Percentiles rank a stretch among this genome's conserved stretches.
Conservation (phyloP, 192 early-diverging fungal species). For the Linnemannia elongata region DNA sequence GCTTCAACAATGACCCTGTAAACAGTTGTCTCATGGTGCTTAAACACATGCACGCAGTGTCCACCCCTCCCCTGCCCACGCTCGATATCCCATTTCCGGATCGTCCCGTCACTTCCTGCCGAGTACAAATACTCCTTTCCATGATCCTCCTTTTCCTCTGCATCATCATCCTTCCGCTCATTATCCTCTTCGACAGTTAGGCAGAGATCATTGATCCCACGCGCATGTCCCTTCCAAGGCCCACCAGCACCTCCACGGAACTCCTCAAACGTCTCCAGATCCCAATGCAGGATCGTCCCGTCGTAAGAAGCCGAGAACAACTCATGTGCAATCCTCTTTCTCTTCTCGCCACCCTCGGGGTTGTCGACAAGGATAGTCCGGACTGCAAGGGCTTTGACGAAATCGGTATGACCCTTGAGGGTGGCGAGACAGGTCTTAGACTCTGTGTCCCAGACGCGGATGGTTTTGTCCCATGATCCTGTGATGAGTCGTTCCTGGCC, state of each 20-base stretch:
- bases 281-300: conserved; percentile 83
- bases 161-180: conserved; percentile 13
- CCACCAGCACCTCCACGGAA: conserved; percentile 45
- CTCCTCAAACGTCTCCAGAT: conserved; percentile 67
- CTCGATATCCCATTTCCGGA: conserved; percentile 73
- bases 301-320: conserved; percentile 89
- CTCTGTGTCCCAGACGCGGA: conserved; percentile 86
- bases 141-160: conserved; percentile 53
- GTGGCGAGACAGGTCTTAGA: conserved; percentile 76
- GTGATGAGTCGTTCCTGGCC: conserved; percentile 79
- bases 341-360: neutral
- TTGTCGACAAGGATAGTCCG: conserved; percentile 29
- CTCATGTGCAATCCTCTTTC: conserved; percentile 45
- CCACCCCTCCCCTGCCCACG: conserved; percentile 56
- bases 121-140: conserved; percentile 69
- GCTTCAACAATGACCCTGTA: conserved; percentile 74
- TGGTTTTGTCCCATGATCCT: conserved; percentile 95
- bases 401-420: conserved; percentile 86
- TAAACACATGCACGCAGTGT: conserved; percentile 60
- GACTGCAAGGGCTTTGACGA: conserved; percentile 84
- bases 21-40: conserved; percentile 87
- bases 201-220: conserved; percentile 51
- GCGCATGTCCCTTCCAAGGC: conserved; percentile 48
- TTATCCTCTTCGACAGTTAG: conserved; percentile 46
- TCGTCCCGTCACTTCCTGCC: conserved; percentile 73